Evolutionary conservation across 2,329 filamentous ascomycete genomes (phyloP).

Genomic region (Cladophialophora yegresii): DNA sequence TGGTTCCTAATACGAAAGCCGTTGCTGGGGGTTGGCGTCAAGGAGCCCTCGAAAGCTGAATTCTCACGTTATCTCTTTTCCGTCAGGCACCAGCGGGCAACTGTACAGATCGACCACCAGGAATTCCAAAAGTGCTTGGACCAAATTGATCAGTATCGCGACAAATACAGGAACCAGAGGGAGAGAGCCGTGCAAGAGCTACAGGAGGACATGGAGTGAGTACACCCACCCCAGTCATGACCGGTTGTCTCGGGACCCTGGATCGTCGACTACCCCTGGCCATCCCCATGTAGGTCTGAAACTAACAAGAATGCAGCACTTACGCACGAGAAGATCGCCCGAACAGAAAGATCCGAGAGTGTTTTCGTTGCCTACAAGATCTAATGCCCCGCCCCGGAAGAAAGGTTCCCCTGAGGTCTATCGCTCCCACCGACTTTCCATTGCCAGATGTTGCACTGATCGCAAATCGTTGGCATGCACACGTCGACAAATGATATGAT

Average conservation of each 20-base stretch:
- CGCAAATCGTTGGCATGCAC: neutral
- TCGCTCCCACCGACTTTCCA: neutral
- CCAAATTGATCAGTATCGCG: neutral
- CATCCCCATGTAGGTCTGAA: neutral
- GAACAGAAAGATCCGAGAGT: neutral
- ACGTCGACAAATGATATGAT: neutral
- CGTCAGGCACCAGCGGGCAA: neutral
- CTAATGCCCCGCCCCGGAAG: neutral
- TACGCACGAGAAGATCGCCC: neutral
- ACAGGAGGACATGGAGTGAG: conserved; percentile 1
- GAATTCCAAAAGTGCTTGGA: neutral
- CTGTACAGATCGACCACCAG: neutral
- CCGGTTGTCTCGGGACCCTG: neutral
- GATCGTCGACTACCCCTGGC: neutral
- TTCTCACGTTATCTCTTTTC: neutral
- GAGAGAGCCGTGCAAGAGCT: neutral
- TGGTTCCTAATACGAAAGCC: neutral
- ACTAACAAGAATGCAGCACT: neutral
- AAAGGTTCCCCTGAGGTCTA: neutral
- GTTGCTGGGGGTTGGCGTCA: neutral
- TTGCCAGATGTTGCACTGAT: neutral
- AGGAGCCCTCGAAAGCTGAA: neutral
- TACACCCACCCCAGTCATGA: neutral
- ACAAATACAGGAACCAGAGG: neutral
- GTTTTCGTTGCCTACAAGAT: neutral